phyloP scores from a whole-genome alignment of 495 filamentous ascomycete species.

The Mycothermus thermophilus region DNA sequence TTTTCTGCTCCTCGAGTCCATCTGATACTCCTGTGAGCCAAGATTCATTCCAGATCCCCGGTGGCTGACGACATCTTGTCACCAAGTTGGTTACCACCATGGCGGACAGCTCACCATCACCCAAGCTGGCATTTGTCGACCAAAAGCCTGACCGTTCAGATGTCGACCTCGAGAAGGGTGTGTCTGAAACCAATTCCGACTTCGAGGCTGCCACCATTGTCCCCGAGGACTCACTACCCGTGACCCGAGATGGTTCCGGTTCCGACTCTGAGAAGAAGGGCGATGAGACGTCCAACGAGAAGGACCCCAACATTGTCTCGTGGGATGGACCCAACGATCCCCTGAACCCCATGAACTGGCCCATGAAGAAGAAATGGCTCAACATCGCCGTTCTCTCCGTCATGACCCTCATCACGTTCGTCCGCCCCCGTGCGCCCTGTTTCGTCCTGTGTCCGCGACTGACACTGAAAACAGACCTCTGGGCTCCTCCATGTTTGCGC shows the following conservation, averaged over 20 bases:
- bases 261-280: neutral
- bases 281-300: conserved; percentile 5
- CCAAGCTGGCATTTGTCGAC: conserved; percentile 1
- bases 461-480: conserved; percentile 11
- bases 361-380: conserved; percentile 46
- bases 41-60: conserved; percentile 5
- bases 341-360: conserved; percentile 50
- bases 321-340: conserved; percentile 45
- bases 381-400: conserved; percentile 43
- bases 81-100: no score
- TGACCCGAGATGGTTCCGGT: neutral
- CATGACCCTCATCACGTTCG: conserved; percentile 30
- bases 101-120: conserved; percentile 8
- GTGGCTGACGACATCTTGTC: conserved; percentile 1
- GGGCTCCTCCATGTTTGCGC: conserved; percentile 43
- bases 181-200: conserved; percentile 10
- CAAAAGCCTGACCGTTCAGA: neutral
- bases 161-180: conserved; percentile 14
- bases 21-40: conserved; percentile 1
- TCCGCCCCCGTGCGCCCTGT: neutral
- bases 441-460: neutral
- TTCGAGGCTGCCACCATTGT: conserved; percentile 15
- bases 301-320: conserved; percentile 26
- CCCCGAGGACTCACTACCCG: conserved; percentile 4
- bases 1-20: neutral